Evolutionary conservation across 768 basidiomycete genomes (phyloP).

Genomic region (Lepiota venenata): DNA sequence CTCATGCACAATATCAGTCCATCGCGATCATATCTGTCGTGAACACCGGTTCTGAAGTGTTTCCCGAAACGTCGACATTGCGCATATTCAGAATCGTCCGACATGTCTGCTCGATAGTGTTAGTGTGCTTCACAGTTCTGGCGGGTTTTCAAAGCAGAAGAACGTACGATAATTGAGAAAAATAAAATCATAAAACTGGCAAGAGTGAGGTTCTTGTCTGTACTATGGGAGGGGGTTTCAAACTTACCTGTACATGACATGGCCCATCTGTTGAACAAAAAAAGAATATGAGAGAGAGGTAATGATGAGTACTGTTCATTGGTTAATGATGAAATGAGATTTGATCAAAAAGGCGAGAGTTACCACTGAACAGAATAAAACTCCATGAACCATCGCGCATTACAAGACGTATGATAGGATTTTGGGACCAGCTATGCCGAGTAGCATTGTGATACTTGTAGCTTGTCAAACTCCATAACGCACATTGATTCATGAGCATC

Average conservation of each 20-base stretch:
- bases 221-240: no score
- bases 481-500: background rate
- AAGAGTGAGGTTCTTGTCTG: background rate
- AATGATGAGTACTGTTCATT: background rate
- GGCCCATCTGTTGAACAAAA: background rate
- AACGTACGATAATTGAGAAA: background rate
- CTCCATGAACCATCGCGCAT: background rate
- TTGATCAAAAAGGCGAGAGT: background rate
- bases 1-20: no score
- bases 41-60: no score
- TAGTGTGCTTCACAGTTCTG: background rate
- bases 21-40: no score
- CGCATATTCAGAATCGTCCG: slow-evolving; percentile 1
- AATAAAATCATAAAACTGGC: background rate
- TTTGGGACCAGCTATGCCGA: background rate
- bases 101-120: background rate
- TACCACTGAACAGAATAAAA: background rate
- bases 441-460: background rate
- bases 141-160: no score
- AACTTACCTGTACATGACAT: background rate
- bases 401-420: background rate
- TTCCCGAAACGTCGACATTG: background rate
- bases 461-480: background rate
- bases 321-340: background rate
- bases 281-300: background rate